These are phyloP conservation scores for Metarhizium anisopliae DNA, from an alignment of 2,329 filamentous ascomycete species.

Conservation along the genomic window DNA sequence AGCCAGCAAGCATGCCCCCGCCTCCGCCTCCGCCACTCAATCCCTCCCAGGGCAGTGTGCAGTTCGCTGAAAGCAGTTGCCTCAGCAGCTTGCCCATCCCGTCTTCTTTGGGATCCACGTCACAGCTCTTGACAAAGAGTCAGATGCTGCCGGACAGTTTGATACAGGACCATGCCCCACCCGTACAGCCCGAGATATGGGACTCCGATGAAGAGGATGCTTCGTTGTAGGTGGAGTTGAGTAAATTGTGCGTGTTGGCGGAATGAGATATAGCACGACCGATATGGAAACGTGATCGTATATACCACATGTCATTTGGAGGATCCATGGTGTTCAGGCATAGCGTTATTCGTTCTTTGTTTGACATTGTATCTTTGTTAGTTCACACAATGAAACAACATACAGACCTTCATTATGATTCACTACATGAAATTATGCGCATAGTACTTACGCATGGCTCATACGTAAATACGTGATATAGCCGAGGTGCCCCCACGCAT, in stretches of 20 bases:
- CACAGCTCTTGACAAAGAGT: slow-evolving; percentile 41
- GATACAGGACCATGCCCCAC: slow-evolving; percentile 24
- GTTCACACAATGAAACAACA: too few species aligned
- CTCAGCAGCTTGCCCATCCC: slow-evolving; percentile 8
- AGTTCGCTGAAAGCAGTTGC: slow-evolving; percentile 16
- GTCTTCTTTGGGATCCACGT: slow-evolving; percentile 17
- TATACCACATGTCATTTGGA: too few species aligned
- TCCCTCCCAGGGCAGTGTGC: slow-evolving; percentile 15
- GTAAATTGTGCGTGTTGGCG: neutral
- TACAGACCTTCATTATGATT: too few species aligned
- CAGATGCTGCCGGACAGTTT: slow-evolving; percentile 44
- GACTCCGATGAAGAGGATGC: slow-evolving; percentile 26
- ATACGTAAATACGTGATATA: too few species aligned
- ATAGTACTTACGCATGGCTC: too few species aligned
- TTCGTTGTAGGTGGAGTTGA: slow-evolving; percentile 7
- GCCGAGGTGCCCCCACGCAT: too few species aligned
- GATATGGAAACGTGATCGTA: too few species aligned
- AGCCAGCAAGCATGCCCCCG: slow-evolving; percentile 1
- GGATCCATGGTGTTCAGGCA: too few species aligned
- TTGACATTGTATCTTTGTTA: too few species aligned
- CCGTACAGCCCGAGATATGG: slow-evolving; percentile 24
- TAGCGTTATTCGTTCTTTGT: too few species aligned
- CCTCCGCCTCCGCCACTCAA: slow-evolving; percentile 9
- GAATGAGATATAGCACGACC: neutral
- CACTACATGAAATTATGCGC: too few species aligned